A percentile compares a stretch with the other conserved stretches of the same genome.
These are phyloP conservation scores for Dactylellina haptotyla DNA, from an alignment of 2,329 filamentous ascomycete genomes.

Conservation along the genomic window DNA sequence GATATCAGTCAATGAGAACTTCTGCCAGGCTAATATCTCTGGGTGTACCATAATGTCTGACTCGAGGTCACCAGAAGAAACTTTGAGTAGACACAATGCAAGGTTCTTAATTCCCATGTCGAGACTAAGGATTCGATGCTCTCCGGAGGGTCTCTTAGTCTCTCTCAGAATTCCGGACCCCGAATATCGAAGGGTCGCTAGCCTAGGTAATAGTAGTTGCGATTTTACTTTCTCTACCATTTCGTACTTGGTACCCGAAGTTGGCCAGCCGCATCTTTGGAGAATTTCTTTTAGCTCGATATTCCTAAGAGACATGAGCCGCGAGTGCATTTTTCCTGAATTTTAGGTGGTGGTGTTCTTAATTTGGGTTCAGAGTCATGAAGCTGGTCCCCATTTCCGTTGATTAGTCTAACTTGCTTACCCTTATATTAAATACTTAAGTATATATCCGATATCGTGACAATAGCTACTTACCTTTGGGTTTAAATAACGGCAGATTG, in stretches of 20 bases:
- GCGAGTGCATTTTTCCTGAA: slow-evolving; percentile 16
- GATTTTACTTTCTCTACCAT: slow-evolving; percentile 28
- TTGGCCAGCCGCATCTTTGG: slow-evolving; percentile 44
- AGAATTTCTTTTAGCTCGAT: slow-evolving; percentile 43
- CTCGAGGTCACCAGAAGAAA: slow-evolving; percentile 10
- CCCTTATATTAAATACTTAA: too few species aligned
- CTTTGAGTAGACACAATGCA: slow-evolving; percentile 73
- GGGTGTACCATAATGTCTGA: slow-evolving; percentile 9
- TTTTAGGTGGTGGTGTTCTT: too few species aligned
- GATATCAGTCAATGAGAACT: slow-evolving; percentile 32
- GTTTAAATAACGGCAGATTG: too few species aligned
- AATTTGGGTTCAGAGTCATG: too few species aligned
- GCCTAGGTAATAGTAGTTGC: not conserved
- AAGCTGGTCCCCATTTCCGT: too few species aligned
- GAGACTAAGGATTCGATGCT: slow-evolving; percentile 74
- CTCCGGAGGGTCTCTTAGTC: slow-evolving; percentile 4
- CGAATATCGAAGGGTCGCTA: slow-evolving; percentile 9
- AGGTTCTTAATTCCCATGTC: slow-evolving; percentile 87
- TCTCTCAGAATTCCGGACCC: slow-evolving; percentile 8
- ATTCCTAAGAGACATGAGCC: slow-evolving; percentile 23
- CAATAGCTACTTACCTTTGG: too few species aligned
- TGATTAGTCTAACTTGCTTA: too few species aligned
- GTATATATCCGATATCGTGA: too few species aligned
- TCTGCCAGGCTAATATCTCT: slow-evolving; percentile 58
- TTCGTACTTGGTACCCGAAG: slow-evolving; percentile 36